phyloP scores from a whole-genome alignment of 169 alveolate genomes.

The Plasmodium relictum region DNA sequence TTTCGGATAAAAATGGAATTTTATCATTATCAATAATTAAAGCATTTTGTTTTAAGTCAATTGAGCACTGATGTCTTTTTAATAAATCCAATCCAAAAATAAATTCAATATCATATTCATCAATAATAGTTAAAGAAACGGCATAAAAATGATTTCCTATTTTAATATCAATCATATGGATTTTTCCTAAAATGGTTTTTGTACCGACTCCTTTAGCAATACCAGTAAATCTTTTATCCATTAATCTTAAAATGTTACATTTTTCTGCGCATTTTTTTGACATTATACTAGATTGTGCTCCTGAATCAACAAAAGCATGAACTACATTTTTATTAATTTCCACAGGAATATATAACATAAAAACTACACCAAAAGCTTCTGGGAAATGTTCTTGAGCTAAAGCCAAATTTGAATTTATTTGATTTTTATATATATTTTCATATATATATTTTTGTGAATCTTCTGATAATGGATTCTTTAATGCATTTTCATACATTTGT shows the following conservation, averaged over 20 bases:
- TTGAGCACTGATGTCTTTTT: slow-evolving; percentile 92
- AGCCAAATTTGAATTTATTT: slow-evolving; percentile 90
- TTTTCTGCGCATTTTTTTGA: slow-evolving; percentile 92
- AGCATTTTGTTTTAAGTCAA: slow-evolving; percentile 91
- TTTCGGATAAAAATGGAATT: slow-evolving; percentile 88
- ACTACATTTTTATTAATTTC: slow-evolving; percentile 92
- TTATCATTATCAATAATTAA: slow-evolving; percentile 90
- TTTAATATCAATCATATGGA: slow-evolving; percentile 96
- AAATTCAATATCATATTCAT: slow-evolving; percentile 92
- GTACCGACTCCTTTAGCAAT: slow-evolving; percentile 97
- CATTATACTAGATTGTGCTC: slow-evolving; percentile 95
- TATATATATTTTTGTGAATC: slow-evolving; percentile 93
- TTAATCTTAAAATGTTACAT: slow-evolving; percentile 91
- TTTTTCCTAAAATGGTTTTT: slow-evolving; percentile 93
- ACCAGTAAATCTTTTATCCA: slow-evolving; percentile 95
- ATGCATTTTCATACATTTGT: slow-evolving; percentile 78
- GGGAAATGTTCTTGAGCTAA: slow-evolving; percentile 88
- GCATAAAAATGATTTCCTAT: slow-evolving; percentile 91
- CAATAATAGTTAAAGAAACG: slow-evolving; percentile 94
- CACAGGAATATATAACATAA: slow-evolving; percentile 93
- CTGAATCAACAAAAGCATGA: slow-evolving; percentile 97
- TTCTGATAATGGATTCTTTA: slow-evolving; percentile 88
- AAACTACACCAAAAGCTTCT: slow-evolving; percentile 85
- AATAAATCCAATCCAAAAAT: slow-evolving; percentile 96
- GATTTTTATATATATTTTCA: slow-evolving; percentile 87